phyloP scores from a whole-genome alignment of 768 basidiomycete genomes.

The Tremella yokohamensis region DNA sequence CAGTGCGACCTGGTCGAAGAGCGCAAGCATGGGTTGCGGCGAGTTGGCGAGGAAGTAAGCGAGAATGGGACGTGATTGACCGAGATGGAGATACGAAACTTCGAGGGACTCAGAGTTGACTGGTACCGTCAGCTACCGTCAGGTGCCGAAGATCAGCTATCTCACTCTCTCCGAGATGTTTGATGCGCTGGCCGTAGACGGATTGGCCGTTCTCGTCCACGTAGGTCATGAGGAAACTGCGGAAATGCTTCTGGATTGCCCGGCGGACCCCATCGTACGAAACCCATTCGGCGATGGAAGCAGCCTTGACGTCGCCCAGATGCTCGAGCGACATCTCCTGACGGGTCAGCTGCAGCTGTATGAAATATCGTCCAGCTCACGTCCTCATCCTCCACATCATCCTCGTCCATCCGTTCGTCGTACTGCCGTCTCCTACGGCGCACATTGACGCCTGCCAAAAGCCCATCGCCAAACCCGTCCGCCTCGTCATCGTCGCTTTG shows the following conservation, averaged over 20 bases:
- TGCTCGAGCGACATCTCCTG: conserved; percentile 94
- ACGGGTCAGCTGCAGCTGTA: neutral
- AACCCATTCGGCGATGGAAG: conserved; percentile 97
- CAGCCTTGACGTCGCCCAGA: conserved; percentile 94
- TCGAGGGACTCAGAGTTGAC: conserved; percentile 97
- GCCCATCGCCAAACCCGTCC: conserved; percentile 61
- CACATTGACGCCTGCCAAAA: conserved; percentile 68
- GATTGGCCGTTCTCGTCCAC: conserved; percentile 86
- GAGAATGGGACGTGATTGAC: conserved; percentile 84
- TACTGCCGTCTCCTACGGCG: conserved; percentile 82
- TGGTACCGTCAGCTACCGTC: conserved; percentile 48
- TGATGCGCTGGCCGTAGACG: conserved; percentile 91
- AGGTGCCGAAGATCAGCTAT: neutral
- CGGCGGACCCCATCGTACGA: conserved; percentile 83
- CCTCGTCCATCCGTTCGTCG: conserved; percentile 83
- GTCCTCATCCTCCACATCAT: conserved; percentile 71
- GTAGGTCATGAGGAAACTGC: conserved; percentile 91
- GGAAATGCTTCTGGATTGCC: conserved; percentile 87
- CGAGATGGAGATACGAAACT: conserved; percentile 93
- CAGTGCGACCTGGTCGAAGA: conserved; percentile 93
- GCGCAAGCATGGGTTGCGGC: conserved; percentile 83
- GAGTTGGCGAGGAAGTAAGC: conserved; percentile 97
- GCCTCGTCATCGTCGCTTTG: conserved; percentile 75
- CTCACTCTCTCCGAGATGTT: conserved; percentile 88
- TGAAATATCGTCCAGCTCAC: conserved; percentile 18